These are phyloP conservation scores for Austroboletus olivaceoglutinosus DNA, from an alignment of 1,284 basidiomycete species.

Conservation along the genomic window DNA sequence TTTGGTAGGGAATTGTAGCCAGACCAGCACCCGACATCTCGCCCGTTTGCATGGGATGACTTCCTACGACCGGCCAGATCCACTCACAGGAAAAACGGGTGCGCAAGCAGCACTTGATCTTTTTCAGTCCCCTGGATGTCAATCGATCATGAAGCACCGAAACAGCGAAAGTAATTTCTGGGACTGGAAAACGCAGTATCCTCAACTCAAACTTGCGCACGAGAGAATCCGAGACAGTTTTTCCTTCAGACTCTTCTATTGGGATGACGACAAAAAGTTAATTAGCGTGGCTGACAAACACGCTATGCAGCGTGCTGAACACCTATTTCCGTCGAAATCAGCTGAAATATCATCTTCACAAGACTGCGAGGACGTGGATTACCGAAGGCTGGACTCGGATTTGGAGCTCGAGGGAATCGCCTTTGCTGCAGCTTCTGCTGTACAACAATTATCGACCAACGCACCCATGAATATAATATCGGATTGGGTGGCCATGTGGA, in stretches of 20 bases:
- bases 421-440: not conserved
- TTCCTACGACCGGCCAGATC: not conserved
- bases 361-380: not conserved
- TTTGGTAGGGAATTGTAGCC: conserved; percentile 33
- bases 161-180: not conserved
- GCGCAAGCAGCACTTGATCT: conserved; percentile 43
- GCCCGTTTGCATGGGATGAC: conserved; percentile 40
- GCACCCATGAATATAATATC: not conserved
- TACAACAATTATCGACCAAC: not conserved
- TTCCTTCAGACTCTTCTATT: no score
- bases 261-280: not conserved
- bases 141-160: conserved; percentile 37
- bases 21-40: conserved; percentile 35
- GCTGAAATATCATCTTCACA: not conserved
- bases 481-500: not conserved
- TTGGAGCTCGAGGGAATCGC: conserved; percentile 1
- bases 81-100: conserved; percentile 42
- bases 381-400: not conserved
- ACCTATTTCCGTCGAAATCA: not conserved
- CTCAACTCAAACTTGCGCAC: not conserved
- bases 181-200: not conserved
- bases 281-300: no score
- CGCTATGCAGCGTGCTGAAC: not conserved
- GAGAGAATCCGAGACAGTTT: not conserved
- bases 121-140: conserved; percentile 35